These are phyloP conservation scores for Sporothrix globosa DNA, from an alignment of 2,329 filamentous ascomycete genomes.

Conservation along the genomic window DNA sequence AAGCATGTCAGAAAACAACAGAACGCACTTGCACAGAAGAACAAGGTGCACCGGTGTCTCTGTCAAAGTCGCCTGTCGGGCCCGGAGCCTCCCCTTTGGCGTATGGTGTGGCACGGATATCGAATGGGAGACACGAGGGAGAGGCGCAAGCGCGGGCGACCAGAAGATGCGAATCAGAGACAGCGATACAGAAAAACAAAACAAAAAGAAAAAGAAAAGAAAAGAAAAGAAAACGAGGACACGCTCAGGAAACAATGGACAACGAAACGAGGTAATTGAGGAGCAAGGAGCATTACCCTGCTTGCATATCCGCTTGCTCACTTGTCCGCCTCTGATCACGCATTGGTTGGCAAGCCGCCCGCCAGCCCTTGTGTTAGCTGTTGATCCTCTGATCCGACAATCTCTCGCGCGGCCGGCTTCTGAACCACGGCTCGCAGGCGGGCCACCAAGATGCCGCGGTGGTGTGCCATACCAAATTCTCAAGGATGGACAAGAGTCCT, in stretches of 20 bases:
- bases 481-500: no score
- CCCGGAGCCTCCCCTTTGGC: background rate
- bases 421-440: constrained; percentile 23
- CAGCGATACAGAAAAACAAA: background rate
- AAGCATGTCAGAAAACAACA: background rate
- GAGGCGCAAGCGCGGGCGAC: background rate
- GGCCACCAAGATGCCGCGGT: constrained; percentile 25
- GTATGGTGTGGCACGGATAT: constrained; percentile 17
- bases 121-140: constrained; percentile 17
- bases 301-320: background rate
- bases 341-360: constrained; percentile 22
- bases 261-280: background rate
- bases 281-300: background rate
- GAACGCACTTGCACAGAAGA: background rate
- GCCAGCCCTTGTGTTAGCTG: constrained; percentile 7
- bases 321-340: background rate
- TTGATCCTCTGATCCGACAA: constrained; percentile 34
- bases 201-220: background rate
- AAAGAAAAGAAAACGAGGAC: background rate
- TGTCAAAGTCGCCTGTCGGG: background rate
- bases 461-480: no score
- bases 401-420: constrained; percentile 27
- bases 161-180: background rate
- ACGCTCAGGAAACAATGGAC: background rate
- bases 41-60: background rate